A percentile compares a stretch with the other conserved stretches of the same genome.
These are phyloP conservation scores for Phytophthora pinifolia DNA, from an alignment of 352 stramenopile genomes.

Conservation along the genomic window DNA sequence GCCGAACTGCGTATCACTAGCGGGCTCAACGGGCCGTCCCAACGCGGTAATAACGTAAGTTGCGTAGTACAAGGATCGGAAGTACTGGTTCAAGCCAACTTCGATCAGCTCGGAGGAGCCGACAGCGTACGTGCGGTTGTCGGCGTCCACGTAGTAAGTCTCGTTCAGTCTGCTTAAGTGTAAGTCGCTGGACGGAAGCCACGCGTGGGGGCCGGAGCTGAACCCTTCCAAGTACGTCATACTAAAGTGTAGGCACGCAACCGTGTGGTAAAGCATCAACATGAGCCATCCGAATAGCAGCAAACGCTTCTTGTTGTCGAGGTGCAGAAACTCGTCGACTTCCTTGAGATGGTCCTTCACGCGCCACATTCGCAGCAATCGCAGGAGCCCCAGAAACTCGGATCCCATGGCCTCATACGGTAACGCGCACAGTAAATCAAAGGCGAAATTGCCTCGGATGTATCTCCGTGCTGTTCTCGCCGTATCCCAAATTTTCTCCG, in stretches of 20 bases:
- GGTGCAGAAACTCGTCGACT: constrained; percentile 43
- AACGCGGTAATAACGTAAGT: constrained; percentile 57
- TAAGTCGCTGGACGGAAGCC: constrained; percentile 56
- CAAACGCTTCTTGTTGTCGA: constrained; percentile 50
- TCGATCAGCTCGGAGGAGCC: constrained; percentile 22
- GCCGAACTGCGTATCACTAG: constrained; percentile 48
- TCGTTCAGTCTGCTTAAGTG: constrained; percentile 37
- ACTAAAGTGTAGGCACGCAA: constrained; percentile 64
- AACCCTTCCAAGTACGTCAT: constrained; percentile 63
- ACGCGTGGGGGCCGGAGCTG: constrained; percentile 36
- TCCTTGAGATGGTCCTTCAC: constrained; percentile 43
- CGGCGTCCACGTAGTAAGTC: constrained; percentile 29
- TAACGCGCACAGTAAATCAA: constrained; percentile 50
- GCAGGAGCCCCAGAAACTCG: constrained; percentile 29
- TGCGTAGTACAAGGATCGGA: constrained; percentile 64
- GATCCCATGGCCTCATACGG: constrained; percentile 39
- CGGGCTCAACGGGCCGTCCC: constrained; percentile 50
- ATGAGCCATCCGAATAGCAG: constrained; percentile 53
- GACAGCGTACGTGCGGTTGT: constrained; percentile 22
- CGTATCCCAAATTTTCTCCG: constrained; percentile 64
- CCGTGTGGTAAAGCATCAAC: constrained; percentile 55
- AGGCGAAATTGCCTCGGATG: constrained; percentile 25
- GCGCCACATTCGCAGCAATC: constrained; percentile 42
- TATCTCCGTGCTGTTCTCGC: constrained; percentile 36
- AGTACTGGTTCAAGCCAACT: constrained; percentile 53